phyloP scores from a whole-genome alignment of 371 early-diverging fungal species.

The Mucor racemosus region DNA sequence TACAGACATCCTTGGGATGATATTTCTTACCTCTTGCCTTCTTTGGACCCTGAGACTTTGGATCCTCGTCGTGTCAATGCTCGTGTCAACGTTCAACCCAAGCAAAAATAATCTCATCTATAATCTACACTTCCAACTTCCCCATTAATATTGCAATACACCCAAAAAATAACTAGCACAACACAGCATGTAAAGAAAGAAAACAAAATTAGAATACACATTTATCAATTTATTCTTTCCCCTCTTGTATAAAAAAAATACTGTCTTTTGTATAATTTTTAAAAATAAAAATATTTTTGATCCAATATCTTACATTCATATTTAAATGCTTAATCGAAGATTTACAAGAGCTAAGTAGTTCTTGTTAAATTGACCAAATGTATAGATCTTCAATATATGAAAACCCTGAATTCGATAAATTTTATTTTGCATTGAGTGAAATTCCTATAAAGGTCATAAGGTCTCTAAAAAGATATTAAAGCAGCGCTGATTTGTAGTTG shows the following conservation, averaged over 20 bases:
- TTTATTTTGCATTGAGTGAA: too few relatives aligned
- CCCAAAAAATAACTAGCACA: conserved; percentile 4
- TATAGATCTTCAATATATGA: too few relatives aligned
- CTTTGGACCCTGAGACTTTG: conserved; percentile 50
- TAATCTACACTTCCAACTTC: background rate
- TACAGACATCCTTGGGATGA: conserved; percentile 99
- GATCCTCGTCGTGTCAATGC: conserved; percentile 59
- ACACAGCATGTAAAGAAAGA: background rate
- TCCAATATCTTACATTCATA: background rate
- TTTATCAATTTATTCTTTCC: background rate
- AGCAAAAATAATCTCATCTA: conserved; percentile 16
- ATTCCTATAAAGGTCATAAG: too few relatives aligned
- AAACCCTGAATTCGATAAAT: too few relatives aligned
- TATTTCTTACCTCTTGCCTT: conserved; percentile 88
- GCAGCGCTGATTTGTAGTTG: too few relatives aligned
- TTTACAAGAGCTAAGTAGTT: too few relatives aligned
- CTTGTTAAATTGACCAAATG: too few relatives aligned
- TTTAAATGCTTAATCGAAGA: too few relatives aligned
- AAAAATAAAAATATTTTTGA: conserved; percentile 8
- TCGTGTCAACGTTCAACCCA: conserved; percentile 52
- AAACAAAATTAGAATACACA: background rate
- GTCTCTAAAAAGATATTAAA: too few relatives aligned
- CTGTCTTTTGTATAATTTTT: background rate
- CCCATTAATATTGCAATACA: conserved; percentile 3
- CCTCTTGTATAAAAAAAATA: background rate